Evolutionary conservation across 352 stramenopile species (phyloP).

Genomic region (Phytophthora aleatoria): DNA sequence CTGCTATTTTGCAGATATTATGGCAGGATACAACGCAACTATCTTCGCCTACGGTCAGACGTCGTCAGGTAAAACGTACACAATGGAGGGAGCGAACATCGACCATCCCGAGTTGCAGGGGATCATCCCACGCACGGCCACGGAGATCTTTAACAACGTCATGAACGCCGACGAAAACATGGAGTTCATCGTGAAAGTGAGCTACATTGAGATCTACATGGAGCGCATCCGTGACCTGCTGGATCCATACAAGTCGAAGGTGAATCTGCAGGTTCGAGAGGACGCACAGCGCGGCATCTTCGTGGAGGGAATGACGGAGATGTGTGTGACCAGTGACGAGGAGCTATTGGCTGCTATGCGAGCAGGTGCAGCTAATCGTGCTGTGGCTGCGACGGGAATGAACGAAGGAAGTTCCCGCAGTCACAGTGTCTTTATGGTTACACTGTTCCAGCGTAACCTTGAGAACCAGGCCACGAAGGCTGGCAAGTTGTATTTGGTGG

Average conservation of each 20-base stretch:
- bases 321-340: conserved; percentile 92
- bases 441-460: conserved; percentile 86
- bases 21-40: conserved; percentile 93
- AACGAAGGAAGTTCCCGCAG: conserved; percentile 92
- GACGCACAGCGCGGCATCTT: conserved; percentile 91
- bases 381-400: conserved; percentile 92
- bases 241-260: conserved; percentile 90
- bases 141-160: conserved; percentile 89
- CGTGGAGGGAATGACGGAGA: conserved; percentile 93
- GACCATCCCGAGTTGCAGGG: conserved; percentile 84
- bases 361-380: conserved; percentile 79
- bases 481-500: conserved; percentile 93
- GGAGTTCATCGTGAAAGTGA: conserved; percentile 93
- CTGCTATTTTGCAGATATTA: conserved; percentile 63
- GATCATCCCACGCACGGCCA: conserved; percentile 90
- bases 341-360: conserved; percentile 89
- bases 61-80: conserved; percentile 65
- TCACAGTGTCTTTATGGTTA: conserved; percentile 94
- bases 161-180: conserved; percentile 90
- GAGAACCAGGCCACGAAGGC: conserved; percentile 88
- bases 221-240: conserved; percentile 94
- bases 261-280: conserved; percentile 92
- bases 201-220: conserved; percentile 98
- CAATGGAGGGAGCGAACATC: conserved; percentile 64
- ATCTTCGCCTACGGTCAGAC: conserved; percentile 95